phyloP scores from a whole-genome alignment of 805 yeast genomes.

The Candida peoriensis region DNA sequence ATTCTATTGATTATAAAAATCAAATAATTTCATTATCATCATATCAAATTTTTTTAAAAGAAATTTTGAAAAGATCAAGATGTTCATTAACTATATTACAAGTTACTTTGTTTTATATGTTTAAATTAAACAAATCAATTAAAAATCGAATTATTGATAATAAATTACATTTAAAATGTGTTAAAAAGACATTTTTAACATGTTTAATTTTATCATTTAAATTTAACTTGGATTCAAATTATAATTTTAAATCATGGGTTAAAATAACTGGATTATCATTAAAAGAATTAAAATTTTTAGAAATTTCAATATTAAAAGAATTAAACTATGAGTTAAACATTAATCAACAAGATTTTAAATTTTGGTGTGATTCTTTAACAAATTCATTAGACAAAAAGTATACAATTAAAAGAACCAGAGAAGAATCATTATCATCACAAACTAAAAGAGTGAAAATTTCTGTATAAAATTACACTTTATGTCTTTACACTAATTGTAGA shows the following conservation, averaged over 20 bases:
- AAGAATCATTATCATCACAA: too few relatives aligned
- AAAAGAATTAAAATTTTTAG: constrained; percentile 46
- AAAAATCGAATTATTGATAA: constrained; percentile 3
- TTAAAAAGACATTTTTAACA: constrained; percentile 63
- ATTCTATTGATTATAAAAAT: background rate
- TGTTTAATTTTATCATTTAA: constrained; percentile 70
- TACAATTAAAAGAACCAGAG: too few relatives aligned
- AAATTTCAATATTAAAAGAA: constrained; percentile 44
- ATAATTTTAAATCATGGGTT: constrained; percentile 66
- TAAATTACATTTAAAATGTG: constrained; percentile 31
- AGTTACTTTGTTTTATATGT: constrained; percentile 61
- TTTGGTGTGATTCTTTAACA: too few relatives aligned
- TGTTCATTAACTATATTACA: constrained; percentile 60
- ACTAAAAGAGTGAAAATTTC: too few relatives aligned
- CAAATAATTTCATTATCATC: background rate
- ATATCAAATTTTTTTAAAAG: constrained; percentile 28
- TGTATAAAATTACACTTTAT: too few relatives aligned
- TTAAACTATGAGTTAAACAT: constrained; percentile 51
- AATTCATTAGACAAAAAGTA: too few relatives aligned
- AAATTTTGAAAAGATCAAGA: constrained; percentile 46
- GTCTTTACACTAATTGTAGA: too few relatives aligned
- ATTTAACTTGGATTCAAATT: constrained; percentile 68
- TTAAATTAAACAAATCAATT: constrained; percentile 35
- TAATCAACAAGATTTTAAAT: too few relatives aligned
- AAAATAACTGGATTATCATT: constrained; percentile 62